phyloP scores from a whole-genome alignment of 2,329 filamentous ascomycete genomes.

The Diaporthe aspalathi region DNA sequence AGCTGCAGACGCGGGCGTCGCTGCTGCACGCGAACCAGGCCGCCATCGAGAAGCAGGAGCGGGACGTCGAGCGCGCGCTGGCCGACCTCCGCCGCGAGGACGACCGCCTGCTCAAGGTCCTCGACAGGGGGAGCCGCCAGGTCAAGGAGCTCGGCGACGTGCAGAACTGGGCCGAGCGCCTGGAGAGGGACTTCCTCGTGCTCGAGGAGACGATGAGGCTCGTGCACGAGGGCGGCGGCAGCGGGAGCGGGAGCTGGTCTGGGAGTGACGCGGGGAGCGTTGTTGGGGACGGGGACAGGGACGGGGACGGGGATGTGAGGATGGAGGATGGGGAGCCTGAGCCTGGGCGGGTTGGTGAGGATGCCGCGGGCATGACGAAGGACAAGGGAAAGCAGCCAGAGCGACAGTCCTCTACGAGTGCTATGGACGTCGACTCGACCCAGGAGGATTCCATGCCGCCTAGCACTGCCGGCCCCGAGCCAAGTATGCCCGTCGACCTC shows the following conservation, averaged over 20 bases:
- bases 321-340: slow-evolving; percentile 33
- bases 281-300: slow-evolving; percentile 40
- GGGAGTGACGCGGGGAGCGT: slow-evolving; percentile 39
- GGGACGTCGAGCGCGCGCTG: slow-evolving; percentile 71
- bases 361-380: slow-evolving; percentile 37
- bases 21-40: slow-evolving; percentile 77
- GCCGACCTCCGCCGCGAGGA: slow-evolving; percentile 71
- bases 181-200: slow-evolving; percentile 75
- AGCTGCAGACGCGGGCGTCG: slow-evolving; percentile 74
- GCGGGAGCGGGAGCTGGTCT: slow-evolving; percentile 42
- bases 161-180: slow-evolving; percentile 78
- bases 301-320: slow-evolving; percentile 35
- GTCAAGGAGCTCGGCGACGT: slow-evolving; percentile 71
- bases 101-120: slow-evolving; percentile 73
- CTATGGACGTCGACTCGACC: slow-evolving; percentile 37
- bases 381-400: slow-evolving; percentile 37
- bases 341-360: neutral
- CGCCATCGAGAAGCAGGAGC: slow-evolving; percentile 75
- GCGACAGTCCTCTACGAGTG: slow-evolving; percentile 4
- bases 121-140: slow-evolving; percentile 69
- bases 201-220: slow-evolving; percentile 73
- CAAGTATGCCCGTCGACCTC: slow-evolving; percentile 17
- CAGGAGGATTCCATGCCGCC: slow-evolving; percentile 2
- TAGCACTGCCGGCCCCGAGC: slow-evolving; percentile 5
- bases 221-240: slow-evolving; percentile 48